Evolutionary conservation across 2,329 filamentous ascomycete genomes (phyloP).

Genomic region (Aureobasidium sp.): DNA sequence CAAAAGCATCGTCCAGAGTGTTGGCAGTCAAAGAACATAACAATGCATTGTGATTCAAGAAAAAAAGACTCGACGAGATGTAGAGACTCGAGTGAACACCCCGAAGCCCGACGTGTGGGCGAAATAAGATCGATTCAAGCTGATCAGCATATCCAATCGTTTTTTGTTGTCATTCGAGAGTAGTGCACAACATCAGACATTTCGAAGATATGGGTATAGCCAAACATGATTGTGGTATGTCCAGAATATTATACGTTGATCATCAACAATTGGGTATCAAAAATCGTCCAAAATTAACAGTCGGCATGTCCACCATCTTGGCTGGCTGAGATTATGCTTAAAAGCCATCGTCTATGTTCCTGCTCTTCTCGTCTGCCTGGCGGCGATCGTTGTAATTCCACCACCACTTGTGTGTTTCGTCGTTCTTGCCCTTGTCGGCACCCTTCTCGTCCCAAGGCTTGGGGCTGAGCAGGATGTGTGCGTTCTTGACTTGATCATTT

Average conservation of each 20-base stretch:
- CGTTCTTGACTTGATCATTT: slow-evolving; percentile 52
- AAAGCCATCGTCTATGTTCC: slow-evolving; percentile 44
- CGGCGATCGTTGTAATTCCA: slow-evolving; percentile 44
- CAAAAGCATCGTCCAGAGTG: not conserved
- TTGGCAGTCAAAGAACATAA: not conserved
- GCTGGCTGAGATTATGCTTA: slow-evolving; percentile 19
- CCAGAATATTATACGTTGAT: not conserved
- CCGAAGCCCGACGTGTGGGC: not conserved
- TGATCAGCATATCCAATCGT: not conserved
- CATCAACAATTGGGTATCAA: not conserved
- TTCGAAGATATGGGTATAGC: not conserved
- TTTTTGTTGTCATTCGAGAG: not conserved
- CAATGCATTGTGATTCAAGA: not conserved
- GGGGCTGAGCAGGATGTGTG: slow-evolving; percentile 53
- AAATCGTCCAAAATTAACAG: not conserved
- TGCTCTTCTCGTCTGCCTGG: slow-evolving; percentile 37
- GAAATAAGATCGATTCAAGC: not conserved
- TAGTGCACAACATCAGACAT: not conserved
- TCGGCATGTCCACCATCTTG: not conserved
- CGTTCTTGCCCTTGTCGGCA: slow-evolving; percentile 31
- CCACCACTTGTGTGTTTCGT: slow-evolving; percentile 51
- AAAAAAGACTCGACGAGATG: not conserved
- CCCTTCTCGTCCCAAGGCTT: slow-evolving; percentile 54
- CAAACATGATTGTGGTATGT: not conserved
- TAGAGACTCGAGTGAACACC: not conserved